phyloP scores from a whole-genome alignment of 169 alveolate genomes.

The Cryptosporidium muris region DNA sequence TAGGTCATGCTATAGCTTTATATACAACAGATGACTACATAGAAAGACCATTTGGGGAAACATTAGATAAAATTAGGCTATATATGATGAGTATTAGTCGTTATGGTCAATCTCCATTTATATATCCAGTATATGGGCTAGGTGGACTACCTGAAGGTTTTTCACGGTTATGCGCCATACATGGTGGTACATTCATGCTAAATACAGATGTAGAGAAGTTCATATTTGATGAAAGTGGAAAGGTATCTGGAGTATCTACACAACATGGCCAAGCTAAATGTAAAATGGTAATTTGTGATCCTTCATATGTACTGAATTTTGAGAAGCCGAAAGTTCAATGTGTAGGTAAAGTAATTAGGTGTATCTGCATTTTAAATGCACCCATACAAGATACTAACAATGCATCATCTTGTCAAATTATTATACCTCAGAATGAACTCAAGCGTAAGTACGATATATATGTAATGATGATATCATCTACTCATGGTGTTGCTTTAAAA shows the following conservation, averaged over 20 bases:
- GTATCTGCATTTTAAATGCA: constrained; percentile 93
- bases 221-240: constrained; percentile 88
- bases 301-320: constrained; percentile 85
- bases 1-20: constrained; percentile 98
- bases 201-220: constrained; percentile 91
- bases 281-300: constrained; percentile 94
- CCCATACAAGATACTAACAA: constrained; percentile 94
- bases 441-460: constrained; percentile 91
- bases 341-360: constrained; percentile 86
- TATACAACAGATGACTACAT: constrained; percentile 92
- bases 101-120: constrained; percentile 97
- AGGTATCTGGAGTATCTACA: constrained; percentile 90
- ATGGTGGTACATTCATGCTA: constrained; percentile 97
- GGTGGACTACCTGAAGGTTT: constrained; percentile 98
- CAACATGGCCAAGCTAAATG: constrained; percentile 92
- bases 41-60: constrained; percentile 88
- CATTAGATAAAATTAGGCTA: constrained; percentile 91
- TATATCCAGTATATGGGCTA: constrained; percentile 97
- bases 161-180: constrained; percentile 94
- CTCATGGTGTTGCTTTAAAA: constrained; percentile 93
- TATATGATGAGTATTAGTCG: constrained; percentile 93
- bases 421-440: constrained; percentile 94
- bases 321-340: constrained; percentile 77
- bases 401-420: constrained; percentile 93
- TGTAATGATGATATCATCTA: constrained; percentile 90